Evolutionary conservation across 140 eudicot species (phyloP).

Genomic region (Ambrosia hybrid): DNA sequence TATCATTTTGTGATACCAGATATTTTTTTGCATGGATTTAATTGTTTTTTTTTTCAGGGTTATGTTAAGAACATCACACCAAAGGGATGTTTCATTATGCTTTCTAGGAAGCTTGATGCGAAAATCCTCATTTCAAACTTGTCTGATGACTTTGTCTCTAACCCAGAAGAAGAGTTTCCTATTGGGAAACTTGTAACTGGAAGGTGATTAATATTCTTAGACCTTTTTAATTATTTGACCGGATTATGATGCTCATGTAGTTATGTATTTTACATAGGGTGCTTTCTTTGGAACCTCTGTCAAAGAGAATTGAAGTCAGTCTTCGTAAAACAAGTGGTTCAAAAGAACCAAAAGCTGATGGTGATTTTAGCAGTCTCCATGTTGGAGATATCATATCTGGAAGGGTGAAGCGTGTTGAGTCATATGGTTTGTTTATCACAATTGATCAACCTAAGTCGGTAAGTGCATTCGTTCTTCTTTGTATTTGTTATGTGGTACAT

Average conservation of each 20-base stretch:
- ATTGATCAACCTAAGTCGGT: slow-evolving; percentile 68
- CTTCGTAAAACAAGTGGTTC: slow-evolving; percentile 53
- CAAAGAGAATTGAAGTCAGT: slow-evolving; percentile 85
- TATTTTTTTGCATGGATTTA: slow-evolving; percentile 10
- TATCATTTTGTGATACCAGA: slow-evolving; percentile 1
- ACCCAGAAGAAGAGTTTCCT: slow-evolving; percentile 78
- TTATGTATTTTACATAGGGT: slow-evolving; percentile 51
- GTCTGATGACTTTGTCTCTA: slow-evolving; percentile 72
- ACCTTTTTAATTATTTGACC: neutral
- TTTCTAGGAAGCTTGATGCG: slow-evolving; percentile 86
- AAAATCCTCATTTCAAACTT: slow-evolving; percentile 73
- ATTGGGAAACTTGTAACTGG: slow-evolving; percentile 83
- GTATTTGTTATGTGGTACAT: no score
- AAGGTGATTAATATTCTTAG: slow-evolving; percentile 44
- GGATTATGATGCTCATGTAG: slow-evolving; percentile 13
- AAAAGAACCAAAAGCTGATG: slow-evolving; percentile 39
- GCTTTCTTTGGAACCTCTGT: slow-evolving; percentile 80
- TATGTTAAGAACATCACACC: slow-evolving; percentile 77
- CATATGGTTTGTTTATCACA: slow-evolving; percentile 72
- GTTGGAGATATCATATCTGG: slow-evolving; percentile 75
- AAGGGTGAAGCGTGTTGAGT: slow-evolving; percentile 67
- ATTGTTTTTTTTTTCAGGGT: slow-evolving; percentile 45
- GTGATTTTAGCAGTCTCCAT: slow-evolving; percentile 37
- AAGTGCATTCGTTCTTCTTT: slow-evolving; percentile 15
- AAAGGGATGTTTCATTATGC: slow-evolving; percentile 84